phyloP scores from a whole-genome alignment of 306 rosid genomes.

The Quercus bicolor region DNA sequence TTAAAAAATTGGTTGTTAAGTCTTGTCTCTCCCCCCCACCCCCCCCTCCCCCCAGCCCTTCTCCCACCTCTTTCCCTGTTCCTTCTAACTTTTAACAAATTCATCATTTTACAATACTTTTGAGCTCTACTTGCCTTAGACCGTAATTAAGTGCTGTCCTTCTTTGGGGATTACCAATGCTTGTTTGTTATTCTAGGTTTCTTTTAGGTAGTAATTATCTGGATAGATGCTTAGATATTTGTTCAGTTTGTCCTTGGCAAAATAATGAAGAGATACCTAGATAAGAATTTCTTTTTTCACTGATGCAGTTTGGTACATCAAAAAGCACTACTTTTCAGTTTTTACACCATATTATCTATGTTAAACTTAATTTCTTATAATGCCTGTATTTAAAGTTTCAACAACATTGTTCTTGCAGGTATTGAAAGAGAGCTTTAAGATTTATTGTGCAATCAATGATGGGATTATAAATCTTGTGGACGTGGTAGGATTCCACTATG shows the following conservation, averaged over 20 bases:
- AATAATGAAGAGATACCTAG: neutral
- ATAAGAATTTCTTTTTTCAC: neutral
- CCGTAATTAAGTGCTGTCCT: neutral
- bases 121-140: neutral
- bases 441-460: slow-evolving; percentile 86
- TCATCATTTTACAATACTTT: neutral
- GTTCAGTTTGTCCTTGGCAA: neutral
- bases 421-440: slow-evolving; percentile 95
- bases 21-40: neutral
- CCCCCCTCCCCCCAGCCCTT: too few species aligned
- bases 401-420: slow-evolving; percentile 44
- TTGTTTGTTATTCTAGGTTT: neutral
- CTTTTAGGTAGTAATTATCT: neutral
- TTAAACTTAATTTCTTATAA: neutral
- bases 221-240: neutral
- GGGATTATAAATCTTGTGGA: slow-evolving; percentile 98
- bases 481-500: slow-evolving; percentile 53
- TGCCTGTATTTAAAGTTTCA: neutral
- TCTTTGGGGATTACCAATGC: neutral
- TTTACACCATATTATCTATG: too few species aligned
- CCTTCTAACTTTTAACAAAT: neutral
- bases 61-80: neutral
- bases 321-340: neutral
- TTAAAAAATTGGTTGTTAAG: neutral
- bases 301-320: neutral